These are phyloP conservation scores for Hypseocharis bilobata DNA, from an alignment of 441 rosid species.

Conservation along the genomic window DNA sequence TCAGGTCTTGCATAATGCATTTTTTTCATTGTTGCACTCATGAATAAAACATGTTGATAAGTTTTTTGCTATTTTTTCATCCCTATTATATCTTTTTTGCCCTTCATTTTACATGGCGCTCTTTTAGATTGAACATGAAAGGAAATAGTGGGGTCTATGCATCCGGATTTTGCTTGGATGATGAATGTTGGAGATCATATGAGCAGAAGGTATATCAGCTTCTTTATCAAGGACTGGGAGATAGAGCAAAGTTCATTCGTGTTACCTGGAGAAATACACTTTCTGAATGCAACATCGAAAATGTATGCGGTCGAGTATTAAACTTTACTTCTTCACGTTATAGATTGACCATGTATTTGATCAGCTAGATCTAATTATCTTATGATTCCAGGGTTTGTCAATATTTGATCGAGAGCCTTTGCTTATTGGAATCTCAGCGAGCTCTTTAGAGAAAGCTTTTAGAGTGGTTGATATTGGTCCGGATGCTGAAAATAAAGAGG, in stretches of 20 bases:
- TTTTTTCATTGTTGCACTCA: slow-evolving; percentile 4
- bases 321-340: slow-evolving; percentile 6
- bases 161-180: slow-evolving; percentile 73
- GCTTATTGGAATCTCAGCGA: slow-evolving; percentile 61
- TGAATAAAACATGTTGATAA: not conserved
- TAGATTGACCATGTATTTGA: not conserved
- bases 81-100: slow-evolving; percentile 5
- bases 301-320: slow-evolving; percentile 33
- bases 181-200: slow-evolving; percentile 77
- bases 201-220: slow-evolving; percentile 64
- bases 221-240: slow-evolving; percentile 63
- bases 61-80: not conserved
- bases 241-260: slow-evolving; percentile 65
- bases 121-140: slow-evolving; percentile 55
- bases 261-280: slow-evolving; percentile 65
- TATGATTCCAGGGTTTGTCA: slow-evolving; percentile 59
- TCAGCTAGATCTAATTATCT: slow-evolving; percentile 11
- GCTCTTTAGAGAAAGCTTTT: slow-evolving; percentile 63
- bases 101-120: slow-evolving; percentile 13
- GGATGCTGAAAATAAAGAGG: slow-evolving; percentile 76
- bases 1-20: slow-evolving; percentile 1
- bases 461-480: slow-evolving; percentile 83
- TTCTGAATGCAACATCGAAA: slow-evolving; percentile 46
- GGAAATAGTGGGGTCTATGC: slow-evolving; percentile 39
- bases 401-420: slow-evolving; percentile 50